Conservation (phyloP, 257 asterid species). For the Pogostemon cablin region DNA sequence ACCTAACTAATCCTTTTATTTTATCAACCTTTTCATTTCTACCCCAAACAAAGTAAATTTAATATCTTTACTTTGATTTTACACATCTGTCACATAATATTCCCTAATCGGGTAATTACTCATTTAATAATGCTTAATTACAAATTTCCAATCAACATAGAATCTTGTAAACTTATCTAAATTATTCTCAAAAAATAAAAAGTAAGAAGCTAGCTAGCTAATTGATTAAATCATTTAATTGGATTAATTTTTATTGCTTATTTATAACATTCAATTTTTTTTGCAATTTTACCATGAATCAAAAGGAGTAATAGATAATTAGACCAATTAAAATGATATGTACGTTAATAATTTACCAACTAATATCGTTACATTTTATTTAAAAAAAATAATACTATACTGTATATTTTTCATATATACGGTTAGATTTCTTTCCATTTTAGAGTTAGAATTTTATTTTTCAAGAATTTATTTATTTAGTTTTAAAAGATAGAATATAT, state of each 20-base stretch:
- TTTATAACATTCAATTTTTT: neutral
- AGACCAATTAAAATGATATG: no score
- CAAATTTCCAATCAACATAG: constrained; percentile 28
- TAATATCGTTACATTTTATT: no score
- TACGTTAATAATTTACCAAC: no score
- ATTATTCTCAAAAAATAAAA: neutral
- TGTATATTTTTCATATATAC: no score
- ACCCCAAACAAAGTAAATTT: constrained; percentile 12
- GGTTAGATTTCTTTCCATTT: no score
- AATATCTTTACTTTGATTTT: constrained; percentile 27
- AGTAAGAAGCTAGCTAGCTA: no score
- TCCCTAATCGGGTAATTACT: constrained; percentile 14
- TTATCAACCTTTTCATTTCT: constrained; percentile 13
- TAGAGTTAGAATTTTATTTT: no score
- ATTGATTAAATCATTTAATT: neutral
- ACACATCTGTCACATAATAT: constrained; percentile 34
- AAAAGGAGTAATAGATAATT: no score
- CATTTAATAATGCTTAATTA: constrained; percentile 5
- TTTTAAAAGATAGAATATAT: no score
- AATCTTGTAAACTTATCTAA: constrained; percentile 27
- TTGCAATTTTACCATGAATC: no score
- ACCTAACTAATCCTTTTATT: constrained; percentile 28
- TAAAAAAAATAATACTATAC: no score
- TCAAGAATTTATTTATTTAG: no score
- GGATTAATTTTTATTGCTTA: constrained; percentile 14